Percentiles rank a stretch among this genome's conserved stretches.
phyloP scores from a whole-genome alignment of 176 grass and related monocot genomes.

The Avena atlantica region DNA sequence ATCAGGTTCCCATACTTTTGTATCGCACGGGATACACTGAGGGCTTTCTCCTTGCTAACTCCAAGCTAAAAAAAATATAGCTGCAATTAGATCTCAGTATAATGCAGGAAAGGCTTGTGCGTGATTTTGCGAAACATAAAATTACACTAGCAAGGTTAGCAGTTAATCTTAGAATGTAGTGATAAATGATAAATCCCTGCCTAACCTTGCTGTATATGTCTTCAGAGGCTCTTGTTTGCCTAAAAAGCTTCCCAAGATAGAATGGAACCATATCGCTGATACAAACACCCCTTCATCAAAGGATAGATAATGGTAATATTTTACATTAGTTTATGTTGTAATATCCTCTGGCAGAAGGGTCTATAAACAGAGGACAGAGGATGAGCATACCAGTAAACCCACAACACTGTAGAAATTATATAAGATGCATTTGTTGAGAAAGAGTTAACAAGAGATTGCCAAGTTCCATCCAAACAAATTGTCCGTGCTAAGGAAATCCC shows the following conservation, averaged over 20 bases:
- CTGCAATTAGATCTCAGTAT: constrained; percentile 32
- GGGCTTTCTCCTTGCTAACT: constrained; percentile 76
- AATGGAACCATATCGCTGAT: constrained; percentile 91
- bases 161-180: not conserved
- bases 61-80: constrained; percentile 67
- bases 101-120: constrained; percentile 6
- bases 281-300: constrained; percentile 80
- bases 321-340: not conserved
- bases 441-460: constrained; percentile 71
- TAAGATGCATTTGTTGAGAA: constrained; percentile 76
- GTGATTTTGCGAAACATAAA: constrained; percentile 14
- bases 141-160: not conserved
- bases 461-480: constrained; percentile 81
- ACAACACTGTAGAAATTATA: constrained; percentile 79
- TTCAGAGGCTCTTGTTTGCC: constrained; percentile 72
- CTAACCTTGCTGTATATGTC: constrained; percentile 76
- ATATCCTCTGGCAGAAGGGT: not conserved
- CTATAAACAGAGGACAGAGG: constrained; percentile 33
- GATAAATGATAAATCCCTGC: constrained; percentile 23
- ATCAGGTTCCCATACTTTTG: constrained; percentile 88
- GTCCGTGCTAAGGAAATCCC: constrained; percentile 84
- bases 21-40: constrained; percentile 56
- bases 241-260: constrained; percentile 79
- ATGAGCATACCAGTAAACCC: constrained; percentile 87
- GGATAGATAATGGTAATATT: constrained; percentile 19